Conservation (phyloP, 129 eudicot genomes). For the Chrysanthemum seticuspe region DNA sequence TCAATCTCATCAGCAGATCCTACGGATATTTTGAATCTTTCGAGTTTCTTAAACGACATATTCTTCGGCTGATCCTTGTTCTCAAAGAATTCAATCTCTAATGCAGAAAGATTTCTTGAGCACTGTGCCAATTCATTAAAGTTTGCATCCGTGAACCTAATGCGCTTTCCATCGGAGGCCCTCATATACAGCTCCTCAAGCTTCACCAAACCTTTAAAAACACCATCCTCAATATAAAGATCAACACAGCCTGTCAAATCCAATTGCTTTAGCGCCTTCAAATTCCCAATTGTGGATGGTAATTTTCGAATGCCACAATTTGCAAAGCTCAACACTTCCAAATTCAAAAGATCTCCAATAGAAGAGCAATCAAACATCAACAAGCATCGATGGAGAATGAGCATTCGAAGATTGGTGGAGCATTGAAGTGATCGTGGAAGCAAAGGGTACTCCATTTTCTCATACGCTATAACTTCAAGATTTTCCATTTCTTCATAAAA, state of each 20-base stretch:
- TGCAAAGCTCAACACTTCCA: slow-evolving; percentile 7
- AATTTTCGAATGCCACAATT: neutral
- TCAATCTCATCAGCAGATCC: neutral
- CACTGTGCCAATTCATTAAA: neutral
- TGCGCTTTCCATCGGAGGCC: too few species aligned
- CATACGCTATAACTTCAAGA: neutral
- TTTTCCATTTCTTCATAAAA: neutral
- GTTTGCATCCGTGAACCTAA: neutral
- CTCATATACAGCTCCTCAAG: slow-evolving; percentile 1
- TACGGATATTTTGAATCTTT: neutral
- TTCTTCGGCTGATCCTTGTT: neutral
- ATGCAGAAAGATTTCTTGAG: neutral
- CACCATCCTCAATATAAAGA: neutral
- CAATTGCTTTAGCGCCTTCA: neutral
- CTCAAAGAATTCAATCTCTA: neutral
- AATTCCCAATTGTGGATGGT: neutral
- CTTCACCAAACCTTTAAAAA: neutral
- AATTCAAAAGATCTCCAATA: neutral
- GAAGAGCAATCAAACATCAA: neutral
- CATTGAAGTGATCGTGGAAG: too few species aligned
- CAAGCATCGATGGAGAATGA: too few species aligned
- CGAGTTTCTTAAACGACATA: neutral
- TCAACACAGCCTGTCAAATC: neutral
- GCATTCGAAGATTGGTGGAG: too few species aligned
- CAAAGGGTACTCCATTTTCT: too few species aligned